Base-by-base conservation (phyloP, 2,329 filamentous ascomycete genomes). In the Botryosphaeria agaves region DNA sequence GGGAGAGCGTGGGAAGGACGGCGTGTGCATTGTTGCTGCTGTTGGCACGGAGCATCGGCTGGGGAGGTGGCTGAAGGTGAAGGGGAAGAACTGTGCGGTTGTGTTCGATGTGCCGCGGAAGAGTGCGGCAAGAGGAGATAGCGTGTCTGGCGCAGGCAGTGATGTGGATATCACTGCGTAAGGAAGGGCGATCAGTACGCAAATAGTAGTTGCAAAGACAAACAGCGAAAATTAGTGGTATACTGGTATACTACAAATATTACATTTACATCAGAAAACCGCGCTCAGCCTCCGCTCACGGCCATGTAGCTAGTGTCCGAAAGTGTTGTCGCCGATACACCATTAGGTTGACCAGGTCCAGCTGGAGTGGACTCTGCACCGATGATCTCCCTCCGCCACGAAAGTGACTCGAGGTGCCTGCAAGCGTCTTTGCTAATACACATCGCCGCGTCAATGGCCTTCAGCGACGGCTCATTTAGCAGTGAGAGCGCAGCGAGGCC, bases 31-130 rank as follows among this genome's bases (percentile, higher is more conserved):
- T 17, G 75, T 91, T 8, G 81, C 75, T n/a, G 89, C 77, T 11
- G 68, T 92, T 1, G 84, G 81, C 20, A 87, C 80, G 46, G 82
- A 94, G 54, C 79, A 85, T 52, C 70, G 83, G 26, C 59, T 94
- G 25, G 89, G 84, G 3, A 66, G 80, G 38, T 95, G 84, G 84
- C 76, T 76, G 54, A 66, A 66, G 34, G 52, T 65, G 4, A 55
- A 60, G 15, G 82, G 73, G 3, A 76, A 75, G 40, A 94, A 93
- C 47, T 81, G 82, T 5, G 80, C 79, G n/a, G 69, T 89, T 15
- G 67, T 94, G 7, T 91, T 93, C 47, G 84, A 93, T 49, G 70
- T 94, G 19, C 69, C 78, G 6, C 44, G 41, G 29, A 54, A 47
- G 37, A 35, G 17, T 12, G 28, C 9, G 31, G 19, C 9, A n/a